Evolutionary conservation across 106 monocot genomes (phyloP), one percentile per base, ranked within the genome.

Genomic region (Xerophyta viscosa): DNA sequence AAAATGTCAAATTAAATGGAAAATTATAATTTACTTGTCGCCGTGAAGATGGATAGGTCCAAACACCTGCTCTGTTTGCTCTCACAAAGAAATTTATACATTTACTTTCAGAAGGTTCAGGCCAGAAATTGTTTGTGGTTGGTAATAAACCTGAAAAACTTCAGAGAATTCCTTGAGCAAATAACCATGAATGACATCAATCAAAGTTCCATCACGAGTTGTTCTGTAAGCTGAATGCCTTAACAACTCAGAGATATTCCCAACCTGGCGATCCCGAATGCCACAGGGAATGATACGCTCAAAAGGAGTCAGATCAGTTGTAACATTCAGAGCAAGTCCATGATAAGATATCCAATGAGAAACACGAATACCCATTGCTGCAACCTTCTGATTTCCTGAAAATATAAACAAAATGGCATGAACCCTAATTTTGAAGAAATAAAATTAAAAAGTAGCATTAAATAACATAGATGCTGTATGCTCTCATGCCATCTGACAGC

Each of bases 101-200:
- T 29, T 50, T 41, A 29, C 26, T 20, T 15, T 29, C n/a, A 17
- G 12, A 61, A 46, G 6, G 17, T 61, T 37, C 15, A 56, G 42
- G 0, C 43, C 54, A 14, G 48, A 37, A 20, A 53, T 39, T 25
- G 23, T 50, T 36, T 42, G 48, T 17, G 51, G 56, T 20, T 70
- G 55, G 24, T 83, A 69, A 52, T 83, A 83, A 17, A 94, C 52
- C 62, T 84, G 77, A 56, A 94, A 88, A 70, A 88, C 72, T 70
- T 75, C 67, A 20, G 70, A 81, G 65, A 88, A 94, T 56, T 81
- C 84, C 58, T 62, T 63, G 23, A 84, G 48, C 48, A 94, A 60
- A 39, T 83, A 75, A 7, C 64, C 48, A 52, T 88, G 71, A 46
- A 71, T 66, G n/a, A 48, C 43, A 48, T 75, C 72, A 2, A 88